A percentile compares a stretch with the other conserved stretches of the same genome.
These are phyloP conservation scores for Chrysoporthe deuterocubensis DNA, from an alignment of 2,329 filamentous ascomycete species.

Conservation along the genomic window DNA sequence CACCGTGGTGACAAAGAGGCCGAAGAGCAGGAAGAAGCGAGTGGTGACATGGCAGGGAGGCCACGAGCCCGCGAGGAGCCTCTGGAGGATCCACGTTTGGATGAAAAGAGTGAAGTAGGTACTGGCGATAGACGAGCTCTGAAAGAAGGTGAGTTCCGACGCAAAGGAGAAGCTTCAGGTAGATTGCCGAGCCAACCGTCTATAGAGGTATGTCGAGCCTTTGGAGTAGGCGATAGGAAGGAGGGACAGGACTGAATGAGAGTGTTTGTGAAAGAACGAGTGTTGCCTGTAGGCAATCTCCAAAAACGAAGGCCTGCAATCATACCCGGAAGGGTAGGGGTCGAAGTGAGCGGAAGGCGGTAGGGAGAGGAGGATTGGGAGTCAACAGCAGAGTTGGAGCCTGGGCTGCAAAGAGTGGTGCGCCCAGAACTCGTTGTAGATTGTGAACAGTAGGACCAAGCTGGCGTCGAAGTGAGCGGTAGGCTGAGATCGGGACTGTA, in stretches of 20 bases:
- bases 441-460: neutral
- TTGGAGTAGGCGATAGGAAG: neutral
- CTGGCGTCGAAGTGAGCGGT: neutral
- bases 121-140: neutral
- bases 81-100: neutral
- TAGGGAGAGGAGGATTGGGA: neutral
- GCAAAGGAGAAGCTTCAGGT: conserved; percentile 10
- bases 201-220: conserved; percentile 1
- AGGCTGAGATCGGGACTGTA: neutral
- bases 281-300: conserved; percentile 5
- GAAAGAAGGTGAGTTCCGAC: neutral
- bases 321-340: neutral
- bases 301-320: conserved; percentile 10
- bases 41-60: conserved; percentile 9
- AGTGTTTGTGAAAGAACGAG: neutral
- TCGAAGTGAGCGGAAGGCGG: neutral
- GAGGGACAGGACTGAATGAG: neutral
- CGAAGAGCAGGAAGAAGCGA: conserved; percentile 1
- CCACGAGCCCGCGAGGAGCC: conserved; percentile 4
- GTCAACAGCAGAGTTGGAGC: neutral
- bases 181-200: conserved; percentile 19
- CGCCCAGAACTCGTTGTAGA: neutral
- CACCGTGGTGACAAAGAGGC: neutral
- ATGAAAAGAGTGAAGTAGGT: conserved; percentile 15
- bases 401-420: neutral